Evolutionary conservation across 169 alveolate genomes (phyloP).

Genomic region (Plasmodium fragile): DNA sequence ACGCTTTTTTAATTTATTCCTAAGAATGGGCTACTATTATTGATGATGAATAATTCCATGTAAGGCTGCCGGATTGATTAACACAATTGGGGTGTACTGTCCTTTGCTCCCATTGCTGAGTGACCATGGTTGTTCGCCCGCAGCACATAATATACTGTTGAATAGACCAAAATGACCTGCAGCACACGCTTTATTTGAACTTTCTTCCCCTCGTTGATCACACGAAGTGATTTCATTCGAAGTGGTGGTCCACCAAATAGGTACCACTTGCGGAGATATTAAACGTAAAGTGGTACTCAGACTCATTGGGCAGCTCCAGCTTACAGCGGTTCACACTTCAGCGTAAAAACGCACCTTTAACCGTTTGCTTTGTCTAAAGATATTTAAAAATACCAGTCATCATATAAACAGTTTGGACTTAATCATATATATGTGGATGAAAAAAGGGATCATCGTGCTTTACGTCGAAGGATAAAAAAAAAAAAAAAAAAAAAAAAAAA

Average conservation of each 20-base stretch:
- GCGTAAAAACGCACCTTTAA: neutral
- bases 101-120: neutral
- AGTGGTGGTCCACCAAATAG: neutral
- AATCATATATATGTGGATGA: neutral
- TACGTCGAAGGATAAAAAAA: neutral
- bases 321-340: neutral
- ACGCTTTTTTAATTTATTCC: neutral
- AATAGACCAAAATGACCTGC: neutral
- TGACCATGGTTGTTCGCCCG: neutral
- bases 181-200: neutral
- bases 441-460: neutral
- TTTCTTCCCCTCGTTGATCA: neutral
- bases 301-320: neutral
- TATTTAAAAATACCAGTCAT: neutral
- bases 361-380: neutral
- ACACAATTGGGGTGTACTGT: neutral
- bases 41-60: neutral
- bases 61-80: neutral
- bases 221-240: neutral
- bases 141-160: neutral
- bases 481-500: too few species aligned
- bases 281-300: neutral
- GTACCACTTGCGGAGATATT: neutral
- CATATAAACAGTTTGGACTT: neutral
- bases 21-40: neutral